Percentiles rank a stretch among this genome's conserved stretches.
Conservation (phyloP, 2,329 filamentous ascomycete species). For the Fusarium xyrophilum region DNA sequence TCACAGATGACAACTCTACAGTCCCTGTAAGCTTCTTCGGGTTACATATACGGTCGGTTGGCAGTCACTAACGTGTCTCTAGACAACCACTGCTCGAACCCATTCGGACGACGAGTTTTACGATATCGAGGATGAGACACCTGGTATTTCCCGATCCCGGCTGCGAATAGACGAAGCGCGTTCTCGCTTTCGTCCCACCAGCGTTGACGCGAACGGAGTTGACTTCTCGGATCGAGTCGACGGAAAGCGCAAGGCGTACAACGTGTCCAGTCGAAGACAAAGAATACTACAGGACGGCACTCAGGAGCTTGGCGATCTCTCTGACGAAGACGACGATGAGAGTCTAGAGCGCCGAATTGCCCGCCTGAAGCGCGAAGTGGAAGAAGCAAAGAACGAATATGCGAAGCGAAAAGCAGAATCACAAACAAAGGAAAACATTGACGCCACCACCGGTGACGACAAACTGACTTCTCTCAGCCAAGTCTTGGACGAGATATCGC, state of each 20-base stretch:
- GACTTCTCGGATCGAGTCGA: constrained; percentile 92
- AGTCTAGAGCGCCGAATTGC: constrained; percentile 80
- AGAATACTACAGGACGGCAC: constrained; percentile 68
- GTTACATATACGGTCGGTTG: not conserved
- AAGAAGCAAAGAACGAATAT: constrained; percentile 72
- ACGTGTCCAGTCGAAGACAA: constrained; percentile 72
- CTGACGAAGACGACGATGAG: constrained; percentile 76
- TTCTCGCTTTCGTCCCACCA: constrained; percentile 75
- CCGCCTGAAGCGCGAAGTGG: constrained; percentile 81
- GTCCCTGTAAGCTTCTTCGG: constrained; percentile 66
- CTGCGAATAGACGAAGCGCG: constrained; percentile 82
- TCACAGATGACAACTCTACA: constrained; percentile 89
- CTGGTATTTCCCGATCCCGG: constrained; percentile 76
- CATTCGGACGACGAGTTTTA: constrained; percentile 69
- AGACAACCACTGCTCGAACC: constrained; percentile 64
- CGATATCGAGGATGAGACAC: constrained; percentile 66
- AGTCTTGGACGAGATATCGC: constrained; percentile 71
- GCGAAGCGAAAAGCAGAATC: constrained; percentile 60
- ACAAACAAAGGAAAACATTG: constrained; percentile 54
- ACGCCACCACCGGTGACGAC: constrained; percentile 49
- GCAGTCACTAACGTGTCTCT: constrained; percentile 34
- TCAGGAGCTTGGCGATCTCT: constrained; percentile 75
- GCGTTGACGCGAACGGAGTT: constrained; percentile 77
- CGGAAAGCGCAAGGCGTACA: constrained; percentile 83
- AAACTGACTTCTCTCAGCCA: constrained; percentile 71